Evolutionary conservation across 2,329 filamentous ascomycete genomes (phyloP), one percentile per base, ranked within the genome.

Genomic region (Rhexocercosporidium sp.): DNA sequence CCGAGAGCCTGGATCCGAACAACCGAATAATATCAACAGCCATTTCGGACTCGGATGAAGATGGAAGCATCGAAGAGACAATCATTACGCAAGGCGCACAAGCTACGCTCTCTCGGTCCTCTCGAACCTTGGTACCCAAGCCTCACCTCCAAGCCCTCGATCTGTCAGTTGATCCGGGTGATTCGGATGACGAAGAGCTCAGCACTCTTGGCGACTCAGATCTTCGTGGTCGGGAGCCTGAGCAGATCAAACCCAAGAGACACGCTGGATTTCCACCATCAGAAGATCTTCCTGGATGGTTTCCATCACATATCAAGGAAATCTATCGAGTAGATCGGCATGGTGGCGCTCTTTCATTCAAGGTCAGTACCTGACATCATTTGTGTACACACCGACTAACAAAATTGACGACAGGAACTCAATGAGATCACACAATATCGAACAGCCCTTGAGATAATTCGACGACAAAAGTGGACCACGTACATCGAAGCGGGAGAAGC

Each of bases 261-360:
- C 54, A 64, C 11, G n/a, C 20, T 39, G 67, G 64, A 18, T 67
- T 66, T 22, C 64, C 68, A 22, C 25, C 57, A 5, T 18, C 53
- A 49, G 64, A 65, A 59, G 59, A 69, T 12, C 39, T 70, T 1
- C 69, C 66, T 16, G 14, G 11, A 14, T 70, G 65, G 64, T 70
- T 70, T 31, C 69, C 69, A 16, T 29, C 41, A 7, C 49, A 67
- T 9, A 69, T 70, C 65, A 69, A 69, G 65, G 37, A 64, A 9
- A 70, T 70, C 18, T 70, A 67, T 22, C 4, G 22, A 2, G 54
- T 67, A 25, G 65, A 69, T 27, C 53, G 66, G 27, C 65, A 69
- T 66, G 69, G 69, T 9, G 69, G 69, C n/a, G 64, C 64, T 22
- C 56, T 70, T 1, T 60, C 57, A 9, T 70, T 66, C 60, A 66